phyloP scores from a whole-genome alignment of 495 filamentous ascomycete species.

The Trichoderma reesei region DNA sequence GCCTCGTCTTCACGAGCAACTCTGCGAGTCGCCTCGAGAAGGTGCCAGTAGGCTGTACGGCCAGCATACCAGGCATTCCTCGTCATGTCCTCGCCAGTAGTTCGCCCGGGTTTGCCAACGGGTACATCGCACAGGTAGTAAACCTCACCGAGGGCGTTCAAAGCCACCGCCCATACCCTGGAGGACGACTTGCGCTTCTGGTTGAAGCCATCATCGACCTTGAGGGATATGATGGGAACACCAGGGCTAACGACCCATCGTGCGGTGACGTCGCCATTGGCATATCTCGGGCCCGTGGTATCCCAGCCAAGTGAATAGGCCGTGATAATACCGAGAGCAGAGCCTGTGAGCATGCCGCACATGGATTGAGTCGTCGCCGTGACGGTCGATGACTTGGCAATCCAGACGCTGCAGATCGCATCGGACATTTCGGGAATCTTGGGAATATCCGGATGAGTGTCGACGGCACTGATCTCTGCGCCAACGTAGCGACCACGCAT shows the following conservation, averaged over 20 bases:
- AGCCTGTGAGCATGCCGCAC: constrained; percentile 74
- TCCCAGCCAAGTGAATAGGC: constrained; percentile 69
- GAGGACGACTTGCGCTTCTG: constrained; percentile 53
- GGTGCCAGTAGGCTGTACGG: constrained; percentile 66
- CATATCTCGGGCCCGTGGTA: constrained; percentile 53
- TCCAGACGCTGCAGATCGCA: constrained; percentile 73
- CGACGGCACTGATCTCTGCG: constrained; percentile 36
- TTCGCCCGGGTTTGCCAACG: constrained; percentile 24
- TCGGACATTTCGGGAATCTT: constrained; percentile 51
- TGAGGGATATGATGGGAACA: constrained; percentile 79
- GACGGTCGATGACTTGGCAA: constrained; percentile 69
- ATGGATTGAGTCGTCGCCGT: constrained; percentile 65
- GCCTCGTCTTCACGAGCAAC: constrained; percentile 55
- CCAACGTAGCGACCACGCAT: constrained; percentile 67
- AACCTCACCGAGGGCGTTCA: constrained; percentile 89
- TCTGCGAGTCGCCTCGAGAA: constrained; percentile 67
- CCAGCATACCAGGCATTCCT: constrained; percentile 68
- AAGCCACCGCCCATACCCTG: constrained; percentile 73
- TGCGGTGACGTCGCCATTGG: constrained; percentile 67
- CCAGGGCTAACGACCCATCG: constrained; percentile 86
- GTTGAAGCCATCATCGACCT: constrained; percentile 74
- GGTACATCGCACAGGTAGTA: constrained; percentile 72
- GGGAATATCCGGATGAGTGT: constrained; percentile 56
- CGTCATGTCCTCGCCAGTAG: constrained; percentile 45
- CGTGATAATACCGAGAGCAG: constrained; percentile 76